Conservation (phyloP, 768 basidiomycete species). For the Psilocybe cyanescens region DNA sequence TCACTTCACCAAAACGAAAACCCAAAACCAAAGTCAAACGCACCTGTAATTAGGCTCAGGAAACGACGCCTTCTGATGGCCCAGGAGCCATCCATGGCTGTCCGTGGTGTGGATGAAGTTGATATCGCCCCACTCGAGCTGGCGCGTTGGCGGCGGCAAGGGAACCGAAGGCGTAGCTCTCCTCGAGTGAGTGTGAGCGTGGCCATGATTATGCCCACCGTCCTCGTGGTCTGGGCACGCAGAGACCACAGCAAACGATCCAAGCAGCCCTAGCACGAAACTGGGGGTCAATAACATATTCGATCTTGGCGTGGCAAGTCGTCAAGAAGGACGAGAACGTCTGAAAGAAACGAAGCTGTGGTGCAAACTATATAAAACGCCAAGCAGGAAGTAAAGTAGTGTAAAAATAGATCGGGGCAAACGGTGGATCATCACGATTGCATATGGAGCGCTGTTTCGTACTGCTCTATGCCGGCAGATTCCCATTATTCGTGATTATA, state of each 20-base stretch:
- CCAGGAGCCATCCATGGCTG: constrained; percentile 72
- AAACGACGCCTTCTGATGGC: constrained; percentile 74
- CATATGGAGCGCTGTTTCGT: neutral
- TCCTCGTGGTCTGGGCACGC: constrained; percentile 29
- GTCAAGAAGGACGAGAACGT: too few relatives aligned
- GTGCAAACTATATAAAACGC: neutral
- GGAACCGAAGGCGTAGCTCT: constrained; percentile 44
- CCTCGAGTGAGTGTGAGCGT: constrained; percentile 33
- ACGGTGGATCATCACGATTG: neutral
- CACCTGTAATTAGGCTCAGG: constrained; percentile 75
- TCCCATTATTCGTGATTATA: too few relatives aligned
- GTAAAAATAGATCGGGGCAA: constrained; percentile 1
- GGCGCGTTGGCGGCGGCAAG: constrained; percentile 61
- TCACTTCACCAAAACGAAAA: neutral
- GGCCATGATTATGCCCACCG: constrained; percentile 8
- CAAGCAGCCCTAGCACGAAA: constrained; percentile 17
- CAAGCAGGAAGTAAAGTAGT: neutral
- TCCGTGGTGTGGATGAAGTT: constrained; percentile 90
- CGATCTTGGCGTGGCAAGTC: neutral
- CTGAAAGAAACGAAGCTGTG: too few relatives aligned
- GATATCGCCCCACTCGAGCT: constrained; percentile 86
- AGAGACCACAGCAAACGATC: constrained; percentile 15
- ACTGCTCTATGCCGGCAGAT: too few relatives aligned
- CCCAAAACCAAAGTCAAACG: neutral
- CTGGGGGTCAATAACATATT: constrained; percentile 17